Percentiles rank a stretch among this genome's conserved stretches.
These are phyloP conservation scores for Oryza glaberrima DNA, from an alignment of 176 grass and related monocot species.

Conservation along the genomic window DNA sequence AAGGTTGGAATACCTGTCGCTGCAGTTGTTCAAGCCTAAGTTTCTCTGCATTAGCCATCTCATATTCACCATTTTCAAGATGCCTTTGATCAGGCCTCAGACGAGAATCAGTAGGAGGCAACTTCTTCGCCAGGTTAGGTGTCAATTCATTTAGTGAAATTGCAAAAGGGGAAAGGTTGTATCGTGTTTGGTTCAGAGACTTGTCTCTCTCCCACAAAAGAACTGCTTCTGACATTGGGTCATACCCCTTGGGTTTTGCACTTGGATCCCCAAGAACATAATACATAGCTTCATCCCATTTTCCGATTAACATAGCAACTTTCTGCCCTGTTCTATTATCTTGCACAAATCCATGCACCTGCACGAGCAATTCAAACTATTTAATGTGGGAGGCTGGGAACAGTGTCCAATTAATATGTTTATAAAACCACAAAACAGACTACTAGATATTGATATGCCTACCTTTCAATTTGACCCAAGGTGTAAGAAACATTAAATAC, in stretches of 20 bases:
- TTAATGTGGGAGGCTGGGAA: background rate
- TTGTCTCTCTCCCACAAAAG: slow-evolving; percentile 90
- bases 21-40: slow-evolving; percentile 97
- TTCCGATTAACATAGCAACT: slow-evolving; percentile 93
- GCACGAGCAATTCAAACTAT: slow-evolving; percentile 34
- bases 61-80: slow-evolving; percentile 99
- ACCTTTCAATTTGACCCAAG: background rate
- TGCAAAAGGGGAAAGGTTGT: slow-evolving; percentile 93
- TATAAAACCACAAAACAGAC: slow-evolving; percentile 8
- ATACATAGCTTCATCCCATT: slow-evolving; percentile 99
- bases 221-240: slow-evolving; percentile 94
- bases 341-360: slow-evolving; percentile 98
- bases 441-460: background rate
- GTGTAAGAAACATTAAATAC: background rate
- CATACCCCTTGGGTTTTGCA: slow-evolving; percentile 81
- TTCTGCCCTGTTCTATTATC: slow-evolving; percentile 88
- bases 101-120: slow-evolving; percentile 93
- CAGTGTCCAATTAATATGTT: slow-evolving; percentile 3
- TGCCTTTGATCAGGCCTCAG: slow-evolving; percentile 88
- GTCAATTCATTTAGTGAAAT: slow-evolving; percentile 89
- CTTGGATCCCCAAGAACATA: slow-evolving; percentile 93
- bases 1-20: slow-evolving; percentile 68
- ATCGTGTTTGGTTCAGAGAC: slow-evolving; percentile 82
- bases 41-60: slow-evolving; percentile 94
- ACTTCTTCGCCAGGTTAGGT: slow-evolving; percentile 56